These are phyloP conservation scores for Yarrowia bubula DNA, from an alignment of 805 yeast species.

Conservation along the genomic window DNA sequence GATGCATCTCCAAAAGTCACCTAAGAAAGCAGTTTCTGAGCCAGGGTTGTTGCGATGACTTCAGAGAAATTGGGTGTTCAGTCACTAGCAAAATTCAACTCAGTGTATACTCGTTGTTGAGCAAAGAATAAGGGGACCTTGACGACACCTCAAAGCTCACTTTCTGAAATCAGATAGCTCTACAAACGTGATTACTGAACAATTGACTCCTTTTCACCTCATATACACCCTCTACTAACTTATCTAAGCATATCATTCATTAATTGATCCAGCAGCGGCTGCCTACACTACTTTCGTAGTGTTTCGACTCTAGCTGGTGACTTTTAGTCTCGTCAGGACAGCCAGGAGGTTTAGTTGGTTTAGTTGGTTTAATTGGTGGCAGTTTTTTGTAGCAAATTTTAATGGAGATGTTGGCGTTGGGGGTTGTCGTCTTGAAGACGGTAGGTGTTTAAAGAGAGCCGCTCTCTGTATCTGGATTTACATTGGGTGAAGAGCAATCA, in stretches of 20 bases:
- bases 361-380: not conserved
- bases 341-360: not conserved
- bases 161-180: too few species aligned
- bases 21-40: too few species aligned
- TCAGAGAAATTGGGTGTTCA: too few species aligned
- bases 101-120: too few species aligned
- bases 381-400: not conserved
- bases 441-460: conserved; percentile 1
- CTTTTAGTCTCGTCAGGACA: not conserved
- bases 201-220: too few species aligned
- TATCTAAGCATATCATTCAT: not conserved
- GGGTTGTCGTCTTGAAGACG: not conserved
- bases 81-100: too few species aligned
- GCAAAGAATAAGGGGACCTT: too few species aligned
- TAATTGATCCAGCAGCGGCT: not conserved
- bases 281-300: conserved; percentile 6
- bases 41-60: too few species aligned
- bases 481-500: not conserved
- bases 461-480: not conserved
- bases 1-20: too few species aligned
- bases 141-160: too few species aligned
- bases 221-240: not conserved
- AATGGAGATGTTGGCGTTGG: not conserved
- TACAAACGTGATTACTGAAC: too few species aligned
- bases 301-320: not conserved